Percentiles rank a stretch among this genome's conserved stretches.
These are phyloP conservation scores for Microthlaspi erraticum DNA, from an alignment of 345 rosid genomes.

Conservation along the genomic window DNA sequence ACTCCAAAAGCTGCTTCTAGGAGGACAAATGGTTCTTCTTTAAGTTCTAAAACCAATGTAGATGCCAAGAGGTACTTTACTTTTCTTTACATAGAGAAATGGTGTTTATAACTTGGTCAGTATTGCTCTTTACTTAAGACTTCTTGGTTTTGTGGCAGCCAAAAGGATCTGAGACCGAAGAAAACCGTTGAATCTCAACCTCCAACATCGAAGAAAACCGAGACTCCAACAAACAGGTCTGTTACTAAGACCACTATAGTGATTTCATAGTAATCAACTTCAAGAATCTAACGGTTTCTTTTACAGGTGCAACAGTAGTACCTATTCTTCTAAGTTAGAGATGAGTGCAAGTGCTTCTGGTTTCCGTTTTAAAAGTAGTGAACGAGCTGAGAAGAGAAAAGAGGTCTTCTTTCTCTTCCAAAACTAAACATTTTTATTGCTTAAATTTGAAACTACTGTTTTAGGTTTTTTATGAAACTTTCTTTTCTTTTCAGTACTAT, in stretches of 20 bases:
- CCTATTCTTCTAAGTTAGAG: constrained; percentile 51
- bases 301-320: constrained; percentile 54
- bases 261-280: background rate
- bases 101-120: constrained; percentile 9
- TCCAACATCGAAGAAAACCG: constrained; percentile 47
- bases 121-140: constrained; percentile 11
- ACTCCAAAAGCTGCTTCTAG: constrained; percentile 29
- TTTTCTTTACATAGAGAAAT: constrained; percentile 19
- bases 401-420: constrained; percentile 51
- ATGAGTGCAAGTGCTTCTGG: constrained; percentile 46
- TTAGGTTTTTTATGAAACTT: constrained; percentile 4
- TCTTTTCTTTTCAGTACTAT: constrained; percentile 52
- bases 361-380: constrained; percentile 68
- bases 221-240: constrained; percentile 58
- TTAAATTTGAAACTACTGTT: background rate
- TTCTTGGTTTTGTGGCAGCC: constrained; percentile 49
- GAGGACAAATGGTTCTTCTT: constrained; percentile 50
- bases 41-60: constrained; percentile 47
- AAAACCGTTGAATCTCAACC: constrained; percentile 52
- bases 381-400: constrained; percentile 83
- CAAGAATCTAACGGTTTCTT: constrained; percentile 19
- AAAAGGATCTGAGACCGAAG: constrained; percentile 50
- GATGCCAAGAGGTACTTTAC: constrained; percentile 56
- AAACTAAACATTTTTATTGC: background rate
- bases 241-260: constrained; percentile 18